Evolutionary conservation across 805 yeast genomes (phyloP), one percentile per base, ranked within the genome.

Genomic region (Priceomyces carsonii): DNA sequence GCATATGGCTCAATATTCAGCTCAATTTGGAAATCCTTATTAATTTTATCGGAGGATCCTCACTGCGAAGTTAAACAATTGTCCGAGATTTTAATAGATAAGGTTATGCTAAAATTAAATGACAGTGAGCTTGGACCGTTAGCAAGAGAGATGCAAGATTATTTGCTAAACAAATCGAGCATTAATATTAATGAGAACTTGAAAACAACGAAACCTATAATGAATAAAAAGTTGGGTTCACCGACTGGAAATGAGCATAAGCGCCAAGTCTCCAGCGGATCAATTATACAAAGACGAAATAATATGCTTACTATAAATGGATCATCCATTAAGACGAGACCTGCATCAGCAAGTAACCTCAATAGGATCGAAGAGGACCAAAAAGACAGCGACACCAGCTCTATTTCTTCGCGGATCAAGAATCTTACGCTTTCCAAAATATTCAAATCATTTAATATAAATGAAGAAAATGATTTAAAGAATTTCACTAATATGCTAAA

Each of bases 1-100:
- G 93, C 96, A 0, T 85, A 87, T 55, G 95, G 96, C 1, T 82
- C 96, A 0, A 74, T 88, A 6, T 87, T 84, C 56, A 77, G 87
- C 36, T 84, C 95, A 1, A 77, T 84, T 6, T 93, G 98, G 96
- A 85, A 88, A 45, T 80, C 91, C 0, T 57, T 91, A 21, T 66
- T 93, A 30, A 79, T 87, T 18, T 60, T 88, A 18, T 77, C 95
- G 1, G 89, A 84, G 44, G 99, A 93, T 58, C 96, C 98, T 0
- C 93, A 84, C 57, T 63, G 75, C 22, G 95, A 88, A 57, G 89
- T 90, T 5, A 79, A 77, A 39, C 75, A 75, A 31, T 69, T 78
- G 40, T 91, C 96, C 0, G 82, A 80, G 36, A 78, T 75, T 18
- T 74, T 88, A 9, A 81, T 88, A 13, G 97, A 89, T 55, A 79